Evolutionary conservation across 257 asterid species (phyloP).

Genomic region (Voacanga thouarsii): DNA sequence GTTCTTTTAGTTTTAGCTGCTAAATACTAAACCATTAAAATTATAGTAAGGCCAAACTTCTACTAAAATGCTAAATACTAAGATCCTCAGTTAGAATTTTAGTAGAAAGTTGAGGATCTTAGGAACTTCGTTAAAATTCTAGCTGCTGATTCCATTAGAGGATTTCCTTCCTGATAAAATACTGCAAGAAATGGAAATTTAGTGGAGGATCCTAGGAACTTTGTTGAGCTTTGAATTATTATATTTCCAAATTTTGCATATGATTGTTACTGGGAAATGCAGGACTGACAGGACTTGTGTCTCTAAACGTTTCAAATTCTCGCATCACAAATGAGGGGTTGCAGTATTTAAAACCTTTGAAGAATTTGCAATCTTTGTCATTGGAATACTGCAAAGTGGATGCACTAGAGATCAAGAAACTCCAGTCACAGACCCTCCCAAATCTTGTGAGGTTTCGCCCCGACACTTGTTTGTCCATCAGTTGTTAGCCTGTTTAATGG

Average conservation of each 20-base stretch:
- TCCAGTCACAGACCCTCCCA: slow-evolving; percentile 62
- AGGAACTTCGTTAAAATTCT: too few species aligned
- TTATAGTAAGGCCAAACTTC: too few species aligned
- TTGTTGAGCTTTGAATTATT: not conserved
- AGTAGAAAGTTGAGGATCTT: too few species aligned
- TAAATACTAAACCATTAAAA: too few species aligned
- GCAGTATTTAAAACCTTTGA: slow-evolving; percentile 64
- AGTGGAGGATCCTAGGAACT: not conserved
- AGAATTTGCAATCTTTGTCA: slow-evolving; percentile 62
- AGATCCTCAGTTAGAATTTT: too few species aligned
- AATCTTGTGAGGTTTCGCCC: slow-evolving; percentile 80
- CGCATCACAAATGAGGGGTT: slow-evolving; percentile 68
- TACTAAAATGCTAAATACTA: too few species aligned
- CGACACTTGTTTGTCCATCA: slow-evolving; percentile 17
- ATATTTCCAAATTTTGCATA: not conserved
- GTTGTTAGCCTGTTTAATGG: not conserved
- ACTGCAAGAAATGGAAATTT: too few species aligned
- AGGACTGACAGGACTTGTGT: slow-evolving; percentile 74
- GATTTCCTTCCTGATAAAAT: too few species aligned
- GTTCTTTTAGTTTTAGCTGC: not conserved
- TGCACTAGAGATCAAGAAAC: slow-evolving; percentile 68
- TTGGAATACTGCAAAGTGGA: slow-evolving; percentile 85
- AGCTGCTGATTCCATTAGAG: too few species aligned
- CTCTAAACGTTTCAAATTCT: slow-evolving; percentile 75
- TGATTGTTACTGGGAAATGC: slow-evolving; percentile 17